These are phyloP conservation scores for Arthrobotrys entomopaga DNA, from an alignment of 2,329 filamentous ascomycete species.

Conservation along the genomic window DNA sequence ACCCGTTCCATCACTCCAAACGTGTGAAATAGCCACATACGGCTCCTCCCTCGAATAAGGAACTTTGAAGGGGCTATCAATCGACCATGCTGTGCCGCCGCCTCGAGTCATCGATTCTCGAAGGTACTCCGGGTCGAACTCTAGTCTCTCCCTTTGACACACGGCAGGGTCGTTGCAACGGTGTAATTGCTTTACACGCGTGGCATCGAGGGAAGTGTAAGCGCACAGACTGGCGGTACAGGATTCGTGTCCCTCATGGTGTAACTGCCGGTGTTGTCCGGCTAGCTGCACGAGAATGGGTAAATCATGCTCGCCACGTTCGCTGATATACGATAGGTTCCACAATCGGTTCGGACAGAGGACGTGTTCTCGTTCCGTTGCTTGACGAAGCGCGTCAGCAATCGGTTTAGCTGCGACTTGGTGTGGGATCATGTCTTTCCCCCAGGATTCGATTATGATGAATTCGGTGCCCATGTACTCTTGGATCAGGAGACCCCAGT, in stretches of 20 bases:
- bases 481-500: conserved; percentile 22
- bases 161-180: not conserved
- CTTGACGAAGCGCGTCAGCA: not conserved
- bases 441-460: conserved; percentile 12
- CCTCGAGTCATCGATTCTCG: conserved; percentile 6
- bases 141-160: not conserved
- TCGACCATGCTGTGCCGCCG: conserved; percentile 20
- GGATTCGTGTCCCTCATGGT: conserved; percentile 16
- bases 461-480: conserved; percentile 11
- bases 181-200: conserved; percentile 26
- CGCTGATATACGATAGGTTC: conserved; percentile 17
- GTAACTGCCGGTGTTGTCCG: conserved; percentile 5
- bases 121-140: conserved; percentile 25
- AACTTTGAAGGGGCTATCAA: conserved; percentile 13
- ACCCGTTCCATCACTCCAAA: conserved; percentile 60
- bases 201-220: conserved; percentile 20
- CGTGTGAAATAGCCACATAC: conserved; percentile 60
- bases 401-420: conserved; percentile 16
- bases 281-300: conserved; percentile 16
- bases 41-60: not conserved
- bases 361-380: not conserved
- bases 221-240: conserved; percentile 25
- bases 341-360: conserved; percentile 34
- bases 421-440: conserved; percentile 14
- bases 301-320: conserved; percentile 23